Evolutionary conservation across 2,329 filamentous ascomycete species (phyloP).

Genomic region (Aspergillus tanneri): DNA sequence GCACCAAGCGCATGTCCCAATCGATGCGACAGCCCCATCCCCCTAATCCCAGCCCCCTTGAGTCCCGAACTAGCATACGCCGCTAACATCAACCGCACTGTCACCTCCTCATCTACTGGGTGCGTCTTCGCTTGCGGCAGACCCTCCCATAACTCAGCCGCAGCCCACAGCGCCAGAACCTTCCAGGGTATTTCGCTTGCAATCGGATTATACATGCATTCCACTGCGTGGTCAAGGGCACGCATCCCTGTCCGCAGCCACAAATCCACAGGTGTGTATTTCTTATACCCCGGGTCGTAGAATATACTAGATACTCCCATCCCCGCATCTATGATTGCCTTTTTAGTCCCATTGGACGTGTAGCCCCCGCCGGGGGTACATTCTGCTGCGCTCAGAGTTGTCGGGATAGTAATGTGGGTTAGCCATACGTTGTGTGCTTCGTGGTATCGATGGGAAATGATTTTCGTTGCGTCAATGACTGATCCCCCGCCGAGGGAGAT

Average conservation of each 20-base stretch:
- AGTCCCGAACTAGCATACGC: slow-evolving; percentile 6
- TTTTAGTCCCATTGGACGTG: neutral
- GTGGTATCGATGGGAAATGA: neutral
- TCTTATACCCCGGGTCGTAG: slow-evolving; percentile 6
- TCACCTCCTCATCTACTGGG: neutral
- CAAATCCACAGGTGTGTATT: slow-evolving; percentile 1
- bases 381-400: slow-evolving; percentile 9
- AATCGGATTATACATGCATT: slow-evolving; percentile 2
- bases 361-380: slow-evolving; percentile 1
- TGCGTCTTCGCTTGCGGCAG: neutral
- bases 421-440: neutral
- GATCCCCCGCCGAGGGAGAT: slow-evolving; percentile 6
- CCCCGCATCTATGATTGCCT: neutral
- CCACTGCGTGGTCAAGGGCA: slow-evolving; percentile 8
- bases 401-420: slow-evolving; percentile 8
- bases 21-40: slow-evolving; percentile 3
- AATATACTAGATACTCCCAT: neutral
- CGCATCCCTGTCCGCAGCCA: slow-evolving; percentile 6
- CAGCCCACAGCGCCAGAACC: neutral
- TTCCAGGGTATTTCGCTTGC: slow-evolving; percentile 4
- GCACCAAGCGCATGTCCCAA: slow-evolving; percentile 7
- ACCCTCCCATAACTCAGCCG: neutral
- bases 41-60: neutral
- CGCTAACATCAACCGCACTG: slow-evolving; percentile 1
- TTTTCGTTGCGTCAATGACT: slow-evolving; percentile 5